Percentiles rank a stretch among this genome's conserved stretches.
phyloP scores from a whole-genome alignment of 2,329 filamentous ascomycete genomes.

The Monilinia laxa region DNA sequence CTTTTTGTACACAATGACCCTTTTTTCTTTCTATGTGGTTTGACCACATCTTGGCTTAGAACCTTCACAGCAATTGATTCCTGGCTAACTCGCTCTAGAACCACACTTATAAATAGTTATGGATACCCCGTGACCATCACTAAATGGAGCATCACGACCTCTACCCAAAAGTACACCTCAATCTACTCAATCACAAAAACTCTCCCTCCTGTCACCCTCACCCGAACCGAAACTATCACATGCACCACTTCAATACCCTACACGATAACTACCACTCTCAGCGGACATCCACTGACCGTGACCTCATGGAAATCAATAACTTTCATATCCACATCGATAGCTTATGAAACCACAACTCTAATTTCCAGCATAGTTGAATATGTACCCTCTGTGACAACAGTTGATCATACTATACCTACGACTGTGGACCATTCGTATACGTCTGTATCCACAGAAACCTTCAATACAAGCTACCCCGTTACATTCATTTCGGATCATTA shows the following conservation, averaged over 20 bases:
- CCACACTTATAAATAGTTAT: constrained; percentile 28
- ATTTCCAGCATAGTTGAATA: not conserved
- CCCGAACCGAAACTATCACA: too few species aligned
- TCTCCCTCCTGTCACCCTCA: too few species aligned
- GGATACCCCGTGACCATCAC: constrained; percentile 30
- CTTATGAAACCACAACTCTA: constrained; percentile 10
- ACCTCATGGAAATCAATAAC: too few species aligned
- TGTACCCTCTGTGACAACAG: constrained; percentile 5
- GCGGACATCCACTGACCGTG: too few species aligned
- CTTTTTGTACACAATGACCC: too few species aligned
- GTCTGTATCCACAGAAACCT: not conserved
- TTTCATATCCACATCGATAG: too few species aligned
- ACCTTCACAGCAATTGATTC: too few species aligned
- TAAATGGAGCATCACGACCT: constrained; percentile 28
- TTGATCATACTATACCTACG: constrained; percentile 9
- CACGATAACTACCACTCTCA: too few species aligned
- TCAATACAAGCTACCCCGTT: constrained; percentile 14
- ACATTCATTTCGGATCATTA: constrained; percentile 11
- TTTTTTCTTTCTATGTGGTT: too few species aligned
- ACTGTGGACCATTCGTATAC: constrained; percentile 2
- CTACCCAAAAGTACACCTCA: constrained; percentile 27
- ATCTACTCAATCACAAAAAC: constrained; percentile 3
- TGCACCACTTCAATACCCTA: too few species aligned
- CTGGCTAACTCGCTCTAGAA: not conserved
- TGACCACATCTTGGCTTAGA: too few species aligned